phyloP scores from a whole-genome alignment of 768 basidiomycete genomes.

The Suillus bovinus region DNA sequence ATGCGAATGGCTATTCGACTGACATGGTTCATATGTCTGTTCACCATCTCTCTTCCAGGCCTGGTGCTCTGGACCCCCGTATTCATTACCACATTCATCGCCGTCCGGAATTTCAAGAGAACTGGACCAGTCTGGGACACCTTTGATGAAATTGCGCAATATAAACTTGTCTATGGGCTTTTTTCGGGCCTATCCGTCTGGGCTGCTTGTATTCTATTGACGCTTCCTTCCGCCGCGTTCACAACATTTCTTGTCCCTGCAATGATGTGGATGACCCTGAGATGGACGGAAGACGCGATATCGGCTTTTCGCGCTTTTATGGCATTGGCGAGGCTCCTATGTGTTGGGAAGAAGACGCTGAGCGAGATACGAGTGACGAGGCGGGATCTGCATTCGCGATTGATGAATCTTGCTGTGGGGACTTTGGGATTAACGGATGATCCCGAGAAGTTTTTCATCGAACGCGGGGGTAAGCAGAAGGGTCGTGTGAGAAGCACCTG shows the following conservation, averaged over 20 bases:
- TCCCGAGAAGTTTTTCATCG: constrained; percentile 66
- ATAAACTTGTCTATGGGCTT: constrained; percentile 84
- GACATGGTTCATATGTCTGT: constrained; percentile 60
- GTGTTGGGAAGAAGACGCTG: constrained; percentile 60
- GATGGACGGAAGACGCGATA: constrained; percentile 86
- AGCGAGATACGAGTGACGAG: constrained; percentile 54
- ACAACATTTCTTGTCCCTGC: constrained; percentile 64
- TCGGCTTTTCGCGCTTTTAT: constrained; percentile 76
- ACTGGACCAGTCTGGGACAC: constrained; percentile 83
- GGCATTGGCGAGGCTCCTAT: constrained; percentile 59
- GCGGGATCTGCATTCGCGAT: constrained; percentile 56
- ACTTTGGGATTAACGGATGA: constrained; percentile 63
- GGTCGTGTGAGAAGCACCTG: constrained; percentile 63
- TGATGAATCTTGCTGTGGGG: constrained; percentile 63
- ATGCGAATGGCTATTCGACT: constrained; percentile 67
- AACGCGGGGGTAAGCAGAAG: constrained; percentile 64
- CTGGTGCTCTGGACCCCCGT: constrained; percentile 82
- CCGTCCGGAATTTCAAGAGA: constrained; percentile 75
- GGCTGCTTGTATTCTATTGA: constrained; percentile 50
- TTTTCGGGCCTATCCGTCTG: constrained; percentile 73
- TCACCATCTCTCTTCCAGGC: constrained; percentile 70
- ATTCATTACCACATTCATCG: constrained; percentile 68
- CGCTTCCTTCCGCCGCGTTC: constrained; percentile 60
- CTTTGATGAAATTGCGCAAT: constrained; percentile 89
- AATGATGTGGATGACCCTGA: constrained; percentile 87